Percentiles rank a stretch among this genome's conserved stretches.
These are phyloP conservation scores for Cryptosporidium ryanae DNA, from an alignment of 169 alveolate species.

Conservation along the genomic window DNA sequence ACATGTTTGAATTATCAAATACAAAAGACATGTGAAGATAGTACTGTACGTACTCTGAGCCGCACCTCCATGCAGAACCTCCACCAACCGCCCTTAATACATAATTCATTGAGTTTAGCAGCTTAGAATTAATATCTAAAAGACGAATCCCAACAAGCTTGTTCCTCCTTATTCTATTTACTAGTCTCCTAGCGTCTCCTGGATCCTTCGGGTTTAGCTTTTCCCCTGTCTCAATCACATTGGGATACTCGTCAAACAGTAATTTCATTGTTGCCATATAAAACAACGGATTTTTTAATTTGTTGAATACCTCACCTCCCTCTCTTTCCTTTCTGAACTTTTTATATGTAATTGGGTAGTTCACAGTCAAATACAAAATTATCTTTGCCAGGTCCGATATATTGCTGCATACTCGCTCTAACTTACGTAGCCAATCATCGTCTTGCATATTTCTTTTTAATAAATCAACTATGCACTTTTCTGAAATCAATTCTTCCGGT, in stretches of 20 bases:
- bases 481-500: conserved; percentile 56
- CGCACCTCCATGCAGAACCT: conserved; percentile 46
- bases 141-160: conserved; percentile 39
- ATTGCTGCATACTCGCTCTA: conserved; percentile 9
- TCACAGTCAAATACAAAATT: conserved; percentile 2
- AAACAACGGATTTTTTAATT: conserved; percentile 36
- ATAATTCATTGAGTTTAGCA: not conserved
- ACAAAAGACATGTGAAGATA: conserved; percentile 69
- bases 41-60: conserved; percentile 41
- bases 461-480: conserved; percentile 48
- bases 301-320: conserved; percentile 6
- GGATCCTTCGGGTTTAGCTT: conserved; percentile 62
- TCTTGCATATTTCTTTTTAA: conserved; percentile 27
- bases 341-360: conserved; percentile 36
- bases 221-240: conserved; percentile 35
- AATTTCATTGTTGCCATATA: conserved; percentile 62
- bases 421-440: conserved; percentile 19
- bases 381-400: conserved; percentile 23
- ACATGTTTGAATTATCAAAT: conserved; percentile 44
- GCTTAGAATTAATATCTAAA: conserved; percentile 37
- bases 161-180: conserved; percentile 54
- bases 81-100: conserved; percentile 41
- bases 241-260: conserved; percentile 64
- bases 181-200: conserved; percentile 70
- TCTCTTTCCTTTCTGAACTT: conserved; percentile 24